Base-by-base conservation (phyloP, 495 filamentous ascomycete species). In the Xylaria longipes region DNA sequence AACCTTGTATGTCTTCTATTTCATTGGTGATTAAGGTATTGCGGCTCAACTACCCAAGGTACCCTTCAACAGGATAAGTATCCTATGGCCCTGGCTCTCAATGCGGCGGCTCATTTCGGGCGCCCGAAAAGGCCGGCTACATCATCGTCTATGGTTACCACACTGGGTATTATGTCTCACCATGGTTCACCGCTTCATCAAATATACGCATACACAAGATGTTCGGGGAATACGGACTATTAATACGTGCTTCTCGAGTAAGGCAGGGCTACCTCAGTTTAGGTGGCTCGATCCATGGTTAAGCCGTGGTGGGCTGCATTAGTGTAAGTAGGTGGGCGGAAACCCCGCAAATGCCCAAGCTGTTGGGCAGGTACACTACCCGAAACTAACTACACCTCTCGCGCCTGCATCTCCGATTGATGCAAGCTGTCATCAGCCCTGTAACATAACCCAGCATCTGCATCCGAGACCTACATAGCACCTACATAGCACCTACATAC, bases 351-450 rank as follows among this genome's bases (percentile, higher is more conserved):
- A 35, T 20, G 33, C 57, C 56, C 29, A 60, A 60, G 56, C 56
- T 60, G 31, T 37, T 60, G 57, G 57, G 56, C 8, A 60, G 17
- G 17, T 37, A 60, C 17, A 56, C n/a, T 60, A 37, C 57, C 57
- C 57, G 57, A 37, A 60, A 33, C 57, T 37, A 60, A 60, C 22
- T 63, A 25, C 37, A 25, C 25, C 35, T 22, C 14, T 43, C 29
- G 20, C 14, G 25, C n/a, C 64, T 14, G 9, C 31, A 52, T n/a
- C 65, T 41, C 60, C 45, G 12, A 41, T 29, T 41, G 11, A 45
- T 31, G 66, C 50, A 68, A 58, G 52, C 66, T 58, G 52, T 46
- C 52, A 68, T 68, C 66, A 68, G 37, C 52, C 66, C 52, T 54
- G 33, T 54, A 67, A 31, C 46, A 22, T 14, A 54, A 54, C 64